Conservation (phyloP, 805 yeast genomes). For the Zygoascus tannicola region DNA sequence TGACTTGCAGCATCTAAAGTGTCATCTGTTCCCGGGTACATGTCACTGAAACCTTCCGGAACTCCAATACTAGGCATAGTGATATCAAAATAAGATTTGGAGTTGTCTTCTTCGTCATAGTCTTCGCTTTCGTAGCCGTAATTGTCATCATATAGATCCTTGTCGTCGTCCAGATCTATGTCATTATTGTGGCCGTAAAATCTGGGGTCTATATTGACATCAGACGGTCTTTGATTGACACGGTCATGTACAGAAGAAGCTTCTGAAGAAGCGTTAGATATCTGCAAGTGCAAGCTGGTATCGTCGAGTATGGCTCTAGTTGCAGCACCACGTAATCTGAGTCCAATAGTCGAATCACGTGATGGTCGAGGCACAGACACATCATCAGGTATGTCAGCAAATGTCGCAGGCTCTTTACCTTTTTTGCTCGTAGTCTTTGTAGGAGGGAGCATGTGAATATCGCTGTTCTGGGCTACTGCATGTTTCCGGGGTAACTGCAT, state of each 20-base stretch:
- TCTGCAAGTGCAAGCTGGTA: neutral
- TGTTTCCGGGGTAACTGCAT: too few relatives aligned
- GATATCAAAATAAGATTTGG: neutral
- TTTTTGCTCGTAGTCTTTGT: neutral
- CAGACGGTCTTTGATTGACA: neutral
- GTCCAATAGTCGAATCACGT: neutral
- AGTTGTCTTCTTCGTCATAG: neutral
- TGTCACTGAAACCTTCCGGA: neutral
- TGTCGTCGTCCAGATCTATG: neutral
- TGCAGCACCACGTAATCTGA: neutral
- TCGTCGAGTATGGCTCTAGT: neutral
- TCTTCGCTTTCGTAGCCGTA: slow-evolving; percentile 3
- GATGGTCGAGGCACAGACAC: neutral
- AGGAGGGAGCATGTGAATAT: neutral
- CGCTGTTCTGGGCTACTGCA: too few relatives aligned
- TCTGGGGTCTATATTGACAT: neutral
- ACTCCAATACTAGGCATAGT: neutral
- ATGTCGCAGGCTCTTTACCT: neutral
- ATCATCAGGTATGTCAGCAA: neutral
- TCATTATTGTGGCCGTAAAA: neutral
- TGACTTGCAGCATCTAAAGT: neutral
- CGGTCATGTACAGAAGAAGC: neutral
- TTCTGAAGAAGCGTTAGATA: neutral
- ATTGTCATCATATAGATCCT: neutral
- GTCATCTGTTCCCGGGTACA: neutral